phyloP scores from a whole-genome alignment of 2,329 filamentous ascomycete species.

The Polytolypa hystricis region DNA sequence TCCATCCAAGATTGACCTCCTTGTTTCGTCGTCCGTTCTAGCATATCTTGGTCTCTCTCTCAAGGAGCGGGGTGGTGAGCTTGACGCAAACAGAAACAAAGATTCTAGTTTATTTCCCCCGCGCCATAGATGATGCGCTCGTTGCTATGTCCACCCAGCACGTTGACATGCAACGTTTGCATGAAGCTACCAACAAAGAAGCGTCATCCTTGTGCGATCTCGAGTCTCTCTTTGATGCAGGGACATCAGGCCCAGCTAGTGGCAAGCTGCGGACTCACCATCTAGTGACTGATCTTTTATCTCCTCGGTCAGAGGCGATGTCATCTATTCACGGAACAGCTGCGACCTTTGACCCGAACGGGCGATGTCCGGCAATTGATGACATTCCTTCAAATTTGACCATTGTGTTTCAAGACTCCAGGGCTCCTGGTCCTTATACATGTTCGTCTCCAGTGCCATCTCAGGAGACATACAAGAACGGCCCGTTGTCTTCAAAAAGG shows the following conservation, averaged over 20 bases:
- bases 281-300: constrained; percentile 24
- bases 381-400: constrained; percentile 9
- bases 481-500: constrained; percentile 24
- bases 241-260: constrained; percentile 8
- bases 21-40: too few relatives aligned
- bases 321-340: constrained; percentile 6
- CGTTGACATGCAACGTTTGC: constrained; percentile 46
- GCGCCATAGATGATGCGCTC: constrained; percentile 41
- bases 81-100: constrained; percentile 14
- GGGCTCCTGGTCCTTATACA: constrained; percentile 9
- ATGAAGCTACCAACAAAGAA: constrained; percentile 38
- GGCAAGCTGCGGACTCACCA: constrained; percentile 8
- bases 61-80: constrained; percentile 3
- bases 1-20: constrained; percentile 1
- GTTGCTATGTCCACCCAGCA: constrained; percentile 55
- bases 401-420: constrained; percentile 15
- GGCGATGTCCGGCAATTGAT: constrained; percentile 7
- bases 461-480: constrained; percentile 26
- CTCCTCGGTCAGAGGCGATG: constrained; percentile 12
- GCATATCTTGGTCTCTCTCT: not conserved
- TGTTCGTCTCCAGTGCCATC: constrained; percentile 28
- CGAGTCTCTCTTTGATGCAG: constrained; percentile 12
- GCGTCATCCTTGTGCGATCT: constrained; percentile 18
- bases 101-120: too few relatives aligned
- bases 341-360: constrained; percentile 9